Base-by-base conservation (phyloP, 495 filamentous ascomycete genomes). In the Hypoxylon perforatum region DNA sequence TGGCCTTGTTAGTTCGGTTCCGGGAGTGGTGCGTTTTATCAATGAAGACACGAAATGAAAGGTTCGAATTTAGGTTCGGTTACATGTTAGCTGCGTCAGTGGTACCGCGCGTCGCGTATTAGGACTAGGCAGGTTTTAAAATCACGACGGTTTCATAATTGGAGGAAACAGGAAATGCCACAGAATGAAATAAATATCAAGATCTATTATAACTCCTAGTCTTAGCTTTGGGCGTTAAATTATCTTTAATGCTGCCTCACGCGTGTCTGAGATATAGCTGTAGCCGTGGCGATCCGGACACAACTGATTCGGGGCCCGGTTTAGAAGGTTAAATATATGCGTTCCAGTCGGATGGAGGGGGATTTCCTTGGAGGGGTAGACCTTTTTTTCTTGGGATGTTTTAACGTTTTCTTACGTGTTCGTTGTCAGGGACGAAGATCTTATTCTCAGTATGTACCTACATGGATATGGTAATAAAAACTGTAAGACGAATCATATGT, bases 261-360 rank as follows among this genome's bases (percentile, higher is more conserved):
- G 54, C 36, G 30, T 51, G 53, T 51, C 46, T 51, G 46, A 46
- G 61, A 39, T 36, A 49, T 14, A 65, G 18, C 19, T 33, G n/a
- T 38, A 33, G 30, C 49, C 42, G 62, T 49, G 62, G 45, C 62
- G 62, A 52, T 51, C 50, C 49, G 55, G 46, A 22, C 46, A 18
- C 23, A 17, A 5, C 22, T 50, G 22, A 8, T 53, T 18, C 39
- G 36, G 46, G n/a, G 30, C 51, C 14, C 17, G 36, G 45, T 51
- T 60, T 21, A 38, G 28, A 30, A 48, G 12, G 17, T 17, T 17
- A 47, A 49, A n/a, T 12, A 38, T 11, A 2, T 38, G 35, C 9
- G 35, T 38, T 11, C 25, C 25, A 28, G 35, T 17, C 39, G 39
- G 39, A 42, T 17, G 2, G 39, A 42, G 36, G 57, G 57, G 47